A percentile compares a stretch with the other conserved stretches of the same genome.
phyloP scores from a whole-genome alignment of 2,329 filamentous ascomycete species.

The Macrophomina pseudophaseolina region DNA sequence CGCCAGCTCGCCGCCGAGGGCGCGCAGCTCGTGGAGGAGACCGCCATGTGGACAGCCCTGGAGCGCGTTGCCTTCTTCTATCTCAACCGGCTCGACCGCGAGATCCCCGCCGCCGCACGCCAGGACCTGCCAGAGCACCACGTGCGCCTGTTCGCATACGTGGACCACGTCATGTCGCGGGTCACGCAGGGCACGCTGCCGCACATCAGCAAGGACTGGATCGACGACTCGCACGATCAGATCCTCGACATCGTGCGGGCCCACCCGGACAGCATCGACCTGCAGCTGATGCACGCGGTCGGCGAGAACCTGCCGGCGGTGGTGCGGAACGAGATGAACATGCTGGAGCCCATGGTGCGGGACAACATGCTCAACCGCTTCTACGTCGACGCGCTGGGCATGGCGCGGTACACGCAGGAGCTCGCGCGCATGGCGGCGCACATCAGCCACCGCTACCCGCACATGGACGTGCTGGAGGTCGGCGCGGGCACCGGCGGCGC shows the following conservation, averaged over 20 bases:
- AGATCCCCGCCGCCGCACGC: too few species aligned
- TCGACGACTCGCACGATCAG: neutral
- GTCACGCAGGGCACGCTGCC: neutral
- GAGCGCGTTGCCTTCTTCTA: too few species aligned
- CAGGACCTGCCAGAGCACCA: neutral
- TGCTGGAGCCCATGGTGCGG: neutral
- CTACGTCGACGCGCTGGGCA: neutral
- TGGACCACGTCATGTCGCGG: neutral
- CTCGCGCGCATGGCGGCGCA: neutral
- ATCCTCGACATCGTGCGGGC: neutral
- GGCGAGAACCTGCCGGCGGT: neutral
- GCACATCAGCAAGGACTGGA: neutral
- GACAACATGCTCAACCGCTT: constrained; percentile 4
- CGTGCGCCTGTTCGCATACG: neutral
- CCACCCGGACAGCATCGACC: neutral
- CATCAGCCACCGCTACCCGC: neutral
- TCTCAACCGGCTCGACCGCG: too few species aligned
- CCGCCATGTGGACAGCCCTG: too few species aligned
- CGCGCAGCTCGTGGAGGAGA: too few species aligned
- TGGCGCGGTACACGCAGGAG: neutral
- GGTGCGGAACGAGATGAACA: neutral
- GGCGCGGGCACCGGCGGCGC: constrained; percentile 30
- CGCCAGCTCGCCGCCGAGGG: too few species aligned
- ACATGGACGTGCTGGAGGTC: constrained; percentile 27
- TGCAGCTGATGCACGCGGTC: neutral